Base-by-base conservation (phyloP, 495 filamentous ascomycete species). In the Trichoderma virens region DNA sequence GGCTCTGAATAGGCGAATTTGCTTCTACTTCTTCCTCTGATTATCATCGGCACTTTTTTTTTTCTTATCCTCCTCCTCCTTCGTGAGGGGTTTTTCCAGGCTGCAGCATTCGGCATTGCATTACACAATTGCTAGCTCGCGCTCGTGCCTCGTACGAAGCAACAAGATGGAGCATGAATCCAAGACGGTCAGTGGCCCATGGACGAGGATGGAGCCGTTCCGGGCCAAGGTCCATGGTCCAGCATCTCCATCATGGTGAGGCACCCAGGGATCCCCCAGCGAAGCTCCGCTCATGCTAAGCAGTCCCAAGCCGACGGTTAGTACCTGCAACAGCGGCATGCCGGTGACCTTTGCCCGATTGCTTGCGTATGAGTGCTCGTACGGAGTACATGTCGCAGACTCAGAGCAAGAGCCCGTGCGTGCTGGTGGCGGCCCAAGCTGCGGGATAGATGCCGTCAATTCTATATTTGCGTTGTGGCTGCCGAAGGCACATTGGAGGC, bases 221-320 rank as follows among this genome's bases (percentile, higher is more conserved):
- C 51, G 51, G n/a, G 45, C 45, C 45, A 51, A 20, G 9, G 8
- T 25, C 45, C 45, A 51, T 51, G 45, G 45, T 25, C 16, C 11
- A 14, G 51, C 25, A 30, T 16, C 23, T 8, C 51, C 51, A 56
- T 56, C 51, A 30, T 56, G 51, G 51, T 56, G 51, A 56, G 18
- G 51, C 51, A 56, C 25, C 30, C 51, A 56, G 51, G 51, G 51
- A 56, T 56, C 51, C 51, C 45, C 51, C 25, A 56, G 51, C 25
- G 7, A 51, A 18, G 51, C 51, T 56, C 51, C 51, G 51, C 51
- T 56, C 25, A 8, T 56, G 51, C 51, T 56, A 30, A 31, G 30
- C 51, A 31, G 25, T 56, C 51, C 51, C 51, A 56, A 56, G 25
- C 23, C 23, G 25, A 25, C 45, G 45, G 45, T 20, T 51, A 51